Evolutionary conservation across 2,329 filamentous ascomycete species (phyloP).

Genomic region (Xylariaceae sp.): DNA sequence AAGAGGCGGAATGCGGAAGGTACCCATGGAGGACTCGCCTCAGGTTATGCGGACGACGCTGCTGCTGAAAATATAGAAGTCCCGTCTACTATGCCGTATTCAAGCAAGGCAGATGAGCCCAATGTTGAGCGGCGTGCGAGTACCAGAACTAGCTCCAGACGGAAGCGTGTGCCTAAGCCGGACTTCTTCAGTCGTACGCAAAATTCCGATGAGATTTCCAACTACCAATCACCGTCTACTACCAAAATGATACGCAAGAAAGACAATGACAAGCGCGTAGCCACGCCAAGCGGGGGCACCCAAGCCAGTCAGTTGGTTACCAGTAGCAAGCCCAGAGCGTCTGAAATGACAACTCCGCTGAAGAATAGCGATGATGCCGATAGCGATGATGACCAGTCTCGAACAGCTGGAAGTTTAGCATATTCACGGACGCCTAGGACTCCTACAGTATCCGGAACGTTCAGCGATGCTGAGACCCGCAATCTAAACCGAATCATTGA

Average conservation of each 20-base stretch:
- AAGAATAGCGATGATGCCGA: conserved; percentile 7
- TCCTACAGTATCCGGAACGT: conserved; percentile 35
- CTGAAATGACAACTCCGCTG: conserved; percentile 25
- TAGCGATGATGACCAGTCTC: conserved; percentile 8
- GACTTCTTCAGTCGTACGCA: conserved; percentile 24
- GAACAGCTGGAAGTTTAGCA: not conserved
- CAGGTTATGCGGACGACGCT: not conserved
- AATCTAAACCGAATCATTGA: conserved; percentile 42
- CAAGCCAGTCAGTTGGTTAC: conserved; percentile 17
- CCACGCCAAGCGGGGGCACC: not conserved
- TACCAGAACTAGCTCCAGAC: conserved; percentile 20
- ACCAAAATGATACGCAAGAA: conserved; percentile 19
- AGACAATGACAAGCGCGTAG: conserved; percentile 6
- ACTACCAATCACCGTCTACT: conserved; percentile 22
- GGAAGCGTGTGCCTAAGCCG: conserved; percentile 29
- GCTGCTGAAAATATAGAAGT: conserved; percentile 16
- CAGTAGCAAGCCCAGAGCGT: conserved; percentile 14
- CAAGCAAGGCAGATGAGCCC: not conserved
- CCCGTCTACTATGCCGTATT: conserved; percentile 20
- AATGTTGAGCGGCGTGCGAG: not conserved
- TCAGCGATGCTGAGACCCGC: conserved; percentile 42
- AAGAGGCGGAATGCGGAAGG: not conserved
- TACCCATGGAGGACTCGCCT: not conserved
- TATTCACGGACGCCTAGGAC: conserved; percentile 7
- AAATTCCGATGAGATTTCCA: conserved; percentile 6